Evolutionary conservation across 208 protist genomes (phyloP), one percentile per base, ranked within the genome.

Genomic region (Acanthamoeba royreba): DNA sequence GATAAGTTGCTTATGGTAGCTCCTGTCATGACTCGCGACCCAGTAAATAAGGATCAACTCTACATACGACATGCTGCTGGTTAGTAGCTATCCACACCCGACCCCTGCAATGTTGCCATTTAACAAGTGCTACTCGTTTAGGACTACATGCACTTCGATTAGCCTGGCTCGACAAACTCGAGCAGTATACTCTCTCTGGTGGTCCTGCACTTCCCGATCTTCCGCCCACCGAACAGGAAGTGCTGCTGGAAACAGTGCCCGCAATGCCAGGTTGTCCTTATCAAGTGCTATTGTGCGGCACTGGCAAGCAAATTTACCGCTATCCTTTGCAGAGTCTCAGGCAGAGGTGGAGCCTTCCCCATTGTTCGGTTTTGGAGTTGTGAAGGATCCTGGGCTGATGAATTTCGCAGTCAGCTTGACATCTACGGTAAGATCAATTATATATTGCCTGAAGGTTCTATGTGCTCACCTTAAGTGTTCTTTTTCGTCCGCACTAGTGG

Each of bases 51-150:
- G 33, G 81, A 58, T 3, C 81, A 40, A 8, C 2, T 88, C 81
- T 88, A 88, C 53, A 61, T 88, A n/a, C 81, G 81, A 40, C 81
- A 88, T n/a, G 81, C 46, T 11, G 46, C 46, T 5, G 81, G 81
- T 88, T 35, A 19, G 33, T n/a, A n/a, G n/a, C n/a, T n/a, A n/a
- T n/a, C 69, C 81, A 58, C 38, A 7, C 46, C 13, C 45, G 1
- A n/a, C 22, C 40, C 17, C 28, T 33, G 4, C 40, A 33, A 81
- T 35, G 35, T 35, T 35, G n/a, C 40, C 22, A 55, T 11, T n/a
- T 1, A 13, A 38, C 4, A 5, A 42, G 49, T 55, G 9, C 19
- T 55, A 19, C 19, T 43, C 28, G 9, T 77, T 77, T 77, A 88
- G 81, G 81, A 40, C 28, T 88, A 2, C 53, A 53, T 40, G 13